phyloP scores from a whole-genome alignment of 495 filamentous ascomycete species.

The Podospora fimiseda region DNA sequence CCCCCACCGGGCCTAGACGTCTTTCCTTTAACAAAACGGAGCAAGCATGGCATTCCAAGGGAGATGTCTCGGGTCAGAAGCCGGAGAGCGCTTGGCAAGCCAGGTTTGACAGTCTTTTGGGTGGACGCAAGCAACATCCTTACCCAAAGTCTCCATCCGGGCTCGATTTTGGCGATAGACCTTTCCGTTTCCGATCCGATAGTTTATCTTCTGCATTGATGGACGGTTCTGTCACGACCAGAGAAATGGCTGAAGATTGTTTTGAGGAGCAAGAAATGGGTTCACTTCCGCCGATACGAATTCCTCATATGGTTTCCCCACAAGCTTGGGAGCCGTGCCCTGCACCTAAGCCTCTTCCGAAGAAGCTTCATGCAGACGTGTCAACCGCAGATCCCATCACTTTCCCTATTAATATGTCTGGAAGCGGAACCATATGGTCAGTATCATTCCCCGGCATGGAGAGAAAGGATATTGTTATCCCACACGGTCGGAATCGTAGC shows the following conservation, averaged over 20 bases:
- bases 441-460: constrained; percentile 38
- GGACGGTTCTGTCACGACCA: constrained; percentile 38
- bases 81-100: constrained; percentile 56
- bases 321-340: constrained; percentile 42
- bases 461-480: constrained; percentile 34
- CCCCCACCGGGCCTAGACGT: neutral
- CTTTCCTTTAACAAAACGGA: neutral
- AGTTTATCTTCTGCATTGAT: constrained; percentile 46
- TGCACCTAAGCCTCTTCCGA: constrained; percentile 32
- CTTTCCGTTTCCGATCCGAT: neutral
- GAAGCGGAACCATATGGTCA: constrained; percentile 36
- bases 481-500: constrained; percentile 36
- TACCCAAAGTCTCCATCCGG: constrained; percentile 46
- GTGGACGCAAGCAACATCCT: constrained; percentile 50
- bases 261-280: constrained; percentile 81
- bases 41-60: neutral
- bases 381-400: constrained; percentile 35
- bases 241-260: constrained; percentile 67
- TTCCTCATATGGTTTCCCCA: constrained; percentile 56
- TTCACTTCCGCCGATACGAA: constrained; percentile 61
- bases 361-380: constrained; percentile 29
- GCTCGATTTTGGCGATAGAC: constrained; percentile 46
- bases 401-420: constrained; percentile 33
- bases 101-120: constrained; percentile 63
- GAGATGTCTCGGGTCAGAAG: neutral